Base-by-base conservation (phyloP, 1,284 basidiomycete genomes). In the Papiliotrema fonsecae region DNA sequence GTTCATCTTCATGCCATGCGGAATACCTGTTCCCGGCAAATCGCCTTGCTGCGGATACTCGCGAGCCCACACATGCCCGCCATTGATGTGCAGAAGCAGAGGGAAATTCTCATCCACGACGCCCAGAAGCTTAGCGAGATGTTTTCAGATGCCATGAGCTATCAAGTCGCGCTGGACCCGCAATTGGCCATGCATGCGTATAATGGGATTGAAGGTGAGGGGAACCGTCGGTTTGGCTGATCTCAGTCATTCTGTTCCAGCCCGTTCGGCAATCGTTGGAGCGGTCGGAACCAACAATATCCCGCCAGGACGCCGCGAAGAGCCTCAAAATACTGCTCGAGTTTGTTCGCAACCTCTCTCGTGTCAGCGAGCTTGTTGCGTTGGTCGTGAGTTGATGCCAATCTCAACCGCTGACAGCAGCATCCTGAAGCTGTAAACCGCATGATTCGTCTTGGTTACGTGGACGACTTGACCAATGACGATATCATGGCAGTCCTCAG, bases 401-500 rank as follows among this genome's bases (percentile, higher is more conserved):
- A 22, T 41, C 32, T 34, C 9, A 9, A 36, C 21, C 2, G 9
- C 24, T 18, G 27, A 22, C 14, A 3, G 13, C 32, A 56, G 54
- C 45, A 51, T 32, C 55, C 55, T 13, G 55, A 56, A 39, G 55
- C 55, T 2, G 44, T 56, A 31, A 56, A 56, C 35, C 48, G 55
- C 4, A 48, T 56, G 52, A 41, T 56, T 4, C 45, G 46, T 18
- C 38, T 53, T 43, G 55, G 52, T 3, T 54, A 49, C 25, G 25
- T 43, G 10, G 52, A 56, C 9, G 49, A 54, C 13, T 26, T 56
- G 42, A 50, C 44, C 7, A 45, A 54, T 25, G 49, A 51, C 3
- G 55, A 56, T 42, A 43, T 53, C 27, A 35, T 54, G 37, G 55
- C 49, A 2, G 52, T 56, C 2, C 36, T 56, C 7, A 42, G 44